Conservation (phyloP, 352 stramenopile species). For the Pythium utonaiense region DNA sequence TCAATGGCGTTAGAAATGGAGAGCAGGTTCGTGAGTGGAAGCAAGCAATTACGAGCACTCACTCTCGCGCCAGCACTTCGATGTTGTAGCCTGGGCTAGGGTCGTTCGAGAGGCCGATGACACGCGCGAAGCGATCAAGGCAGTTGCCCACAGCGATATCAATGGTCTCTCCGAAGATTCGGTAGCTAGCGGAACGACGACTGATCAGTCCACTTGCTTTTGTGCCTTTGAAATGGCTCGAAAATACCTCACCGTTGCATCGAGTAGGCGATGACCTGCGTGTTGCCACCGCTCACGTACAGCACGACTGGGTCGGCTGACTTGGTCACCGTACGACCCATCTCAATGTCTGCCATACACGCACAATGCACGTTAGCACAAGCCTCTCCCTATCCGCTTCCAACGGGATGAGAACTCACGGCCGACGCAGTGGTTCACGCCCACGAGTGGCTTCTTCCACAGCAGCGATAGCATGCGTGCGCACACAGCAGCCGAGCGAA, state of each 20-base stretch:
- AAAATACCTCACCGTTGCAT: conserved; percentile 62
- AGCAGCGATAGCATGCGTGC: conserved; percentile 93
- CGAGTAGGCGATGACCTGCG: conserved; percentile 92
- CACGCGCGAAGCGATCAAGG: conserved; percentile 96
- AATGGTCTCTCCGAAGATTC: conserved; percentile 99
- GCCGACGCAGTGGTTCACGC: conserved; percentile 99
- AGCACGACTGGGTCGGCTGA: conserved; percentile 96
- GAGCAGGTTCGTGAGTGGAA: no score
- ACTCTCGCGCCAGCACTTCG: conserved; percentile 96
- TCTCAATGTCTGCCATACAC: conserved; percentile 94
- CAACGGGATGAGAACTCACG: conserved; percentile 43
- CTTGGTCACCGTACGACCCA: conserved; percentile 97
- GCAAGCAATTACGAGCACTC: conserved; percentile 13
- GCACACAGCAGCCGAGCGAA: conserved; percentile 94
- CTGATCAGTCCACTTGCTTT: no score
- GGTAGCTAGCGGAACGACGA: conserved; percentile 69
- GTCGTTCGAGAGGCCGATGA: conserved; percentile 97
- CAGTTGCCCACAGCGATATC: conserved; percentile 99
- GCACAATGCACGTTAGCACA: background rate
- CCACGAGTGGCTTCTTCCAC: conserved; percentile 95
- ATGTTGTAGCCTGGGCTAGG: conserved; percentile 99
- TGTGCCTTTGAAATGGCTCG: no score
- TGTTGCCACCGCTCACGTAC: conserved; percentile 99
- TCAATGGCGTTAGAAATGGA: no score
- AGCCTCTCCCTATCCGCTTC: background rate